A percentile compares a stretch with the other conserved stretches of the same genome.
Evolutionary conservation across 2,329 filamentous ascomycete species (phyloP).

Genomic region (Coniochaeta sp.): DNA sequence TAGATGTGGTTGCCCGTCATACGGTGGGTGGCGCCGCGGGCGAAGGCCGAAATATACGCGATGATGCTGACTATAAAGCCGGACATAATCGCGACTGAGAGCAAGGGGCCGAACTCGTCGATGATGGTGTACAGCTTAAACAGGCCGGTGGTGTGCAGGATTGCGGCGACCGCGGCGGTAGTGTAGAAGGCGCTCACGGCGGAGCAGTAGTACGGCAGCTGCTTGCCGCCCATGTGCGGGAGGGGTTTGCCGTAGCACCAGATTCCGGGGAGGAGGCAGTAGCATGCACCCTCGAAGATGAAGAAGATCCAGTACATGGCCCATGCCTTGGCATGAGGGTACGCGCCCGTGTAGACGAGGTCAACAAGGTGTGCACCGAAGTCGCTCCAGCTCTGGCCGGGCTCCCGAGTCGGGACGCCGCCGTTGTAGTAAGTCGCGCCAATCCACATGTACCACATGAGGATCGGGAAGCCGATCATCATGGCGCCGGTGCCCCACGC

Average conservation of each 20-base stretch:
- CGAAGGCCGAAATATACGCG: conserved; percentile 79
- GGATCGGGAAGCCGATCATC: conserved; percentile 86
- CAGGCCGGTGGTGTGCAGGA: conserved; percentile 71
- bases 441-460: conserved; percentile 99
- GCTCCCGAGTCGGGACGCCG: conserved; percentile 60
- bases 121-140: conserved; percentile 90
- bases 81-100: conserved; percentile 88
- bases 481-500: conserved; percentile 70
- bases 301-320: conserved; percentile 92
- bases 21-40: conserved; percentile 76
- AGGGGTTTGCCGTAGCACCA: conserved; percentile 85
- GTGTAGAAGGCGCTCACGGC: conserved; percentile 81
- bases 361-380: conserved; percentile 66
- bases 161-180: conserved; percentile 65
- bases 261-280: conserved; percentile 81
- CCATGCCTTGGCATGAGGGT: conserved; percentile 78
- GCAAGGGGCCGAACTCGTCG: conserved; percentile 88
- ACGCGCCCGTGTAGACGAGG: conserved; percentile 77
- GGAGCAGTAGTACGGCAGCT: conserved; percentile 92
- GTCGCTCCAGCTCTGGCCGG: conserved; percentile 60
- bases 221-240: conserved; percentile 72
- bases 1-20: conserved; percentile 82
- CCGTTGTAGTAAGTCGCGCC: conserved; percentile 90
- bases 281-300: conserved; percentile 74
- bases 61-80: conserved; percentile 77